Conservation (phyloP, 805 yeast genomes). For the Saccharomycopsis sp. region DNA sequence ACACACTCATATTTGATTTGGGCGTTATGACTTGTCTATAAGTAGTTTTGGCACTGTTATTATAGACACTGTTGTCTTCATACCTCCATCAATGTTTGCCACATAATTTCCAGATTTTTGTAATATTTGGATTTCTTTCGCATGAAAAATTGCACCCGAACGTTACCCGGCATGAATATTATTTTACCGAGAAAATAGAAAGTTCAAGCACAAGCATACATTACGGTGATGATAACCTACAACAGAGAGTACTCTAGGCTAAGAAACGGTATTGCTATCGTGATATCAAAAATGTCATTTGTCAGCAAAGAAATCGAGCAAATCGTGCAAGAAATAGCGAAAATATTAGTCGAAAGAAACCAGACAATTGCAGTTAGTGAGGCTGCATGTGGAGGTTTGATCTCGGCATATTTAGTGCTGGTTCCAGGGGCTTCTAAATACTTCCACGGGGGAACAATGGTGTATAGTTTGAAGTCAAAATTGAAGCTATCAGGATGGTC, state of each 20-base stretch:
- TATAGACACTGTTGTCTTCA: neutral
- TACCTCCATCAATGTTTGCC: neutral
- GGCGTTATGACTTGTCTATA: neutral
- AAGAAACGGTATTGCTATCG: too few relatives aligned
- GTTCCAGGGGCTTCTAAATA: constrained; percentile 82
- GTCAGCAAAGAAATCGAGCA: neutral
- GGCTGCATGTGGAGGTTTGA: constrained; percentile 85
- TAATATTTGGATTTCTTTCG: too few relatives aligned
- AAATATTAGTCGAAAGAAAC: constrained; percentile 41
- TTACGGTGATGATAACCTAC: too few relatives aligned
- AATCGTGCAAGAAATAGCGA: constrained; percentile 53
- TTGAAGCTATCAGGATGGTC: constrained; percentile 76
- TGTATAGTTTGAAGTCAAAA: constrained; percentile 70
- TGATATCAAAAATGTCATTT: too few relatives aligned
- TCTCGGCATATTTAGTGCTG: constrained; percentile 73
- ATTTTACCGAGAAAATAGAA: neutral
- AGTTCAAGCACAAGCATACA: too few relatives aligned
- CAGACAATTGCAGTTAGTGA: constrained; percentile 78
- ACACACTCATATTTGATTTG: constrained; percentile 2
- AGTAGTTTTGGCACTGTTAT: neutral
- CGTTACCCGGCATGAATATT: neutral
- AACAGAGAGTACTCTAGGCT: too few relatives aligned
- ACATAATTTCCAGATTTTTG: too few relatives aligned
- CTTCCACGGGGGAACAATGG: constrained; percentile 78
- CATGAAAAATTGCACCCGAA: neutral